Percentiles rank a stretch among this genome's conserved stretches.
Conservation (phyloP, 805 yeast genomes). For the Tetrapisispora iriomotensis region DNA sequence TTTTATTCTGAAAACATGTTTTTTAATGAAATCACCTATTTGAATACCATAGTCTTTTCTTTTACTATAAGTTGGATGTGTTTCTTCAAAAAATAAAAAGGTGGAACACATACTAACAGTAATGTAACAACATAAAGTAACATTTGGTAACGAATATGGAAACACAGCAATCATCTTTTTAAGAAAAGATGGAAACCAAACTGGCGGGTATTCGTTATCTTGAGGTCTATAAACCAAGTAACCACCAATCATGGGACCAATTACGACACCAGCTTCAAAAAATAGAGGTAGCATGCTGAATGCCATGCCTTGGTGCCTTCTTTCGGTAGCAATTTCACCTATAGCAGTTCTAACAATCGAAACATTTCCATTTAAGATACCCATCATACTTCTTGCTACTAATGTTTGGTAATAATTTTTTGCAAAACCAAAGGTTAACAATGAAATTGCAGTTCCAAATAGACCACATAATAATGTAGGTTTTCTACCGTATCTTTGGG, state of each 20-base stretch:
- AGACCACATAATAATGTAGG: conserved; percentile 43
- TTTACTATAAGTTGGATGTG: conserved; percentile 33
- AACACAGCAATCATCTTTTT: conserved; percentile 27
- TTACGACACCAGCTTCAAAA: conserved; percentile 49
- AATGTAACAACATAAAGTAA: conserved; percentile 35
- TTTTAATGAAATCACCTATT: conserved; percentile 32
- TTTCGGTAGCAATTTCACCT: conserved; percentile 50
- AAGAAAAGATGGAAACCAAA: conserved; percentile 12
- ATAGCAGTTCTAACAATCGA: conserved; percentile 54
- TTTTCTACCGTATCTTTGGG: conserved; percentile 50
- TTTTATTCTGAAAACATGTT: conserved; percentile 10
- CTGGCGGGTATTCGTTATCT: conserved; percentile 17
- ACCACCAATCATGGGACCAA: conserved; percentile 55
- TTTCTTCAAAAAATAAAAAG: conserved; percentile 43
- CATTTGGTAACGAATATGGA: conserved; percentile 46
- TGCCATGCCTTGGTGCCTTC: conserved; percentile 53
- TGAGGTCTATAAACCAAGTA: conserved; percentile 39
- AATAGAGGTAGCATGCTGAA: conserved; percentile 52
- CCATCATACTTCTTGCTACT: conserved; percentile 43
- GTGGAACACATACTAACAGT: conserved; percentile 31
- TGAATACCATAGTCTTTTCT: conserved; percentile 38
- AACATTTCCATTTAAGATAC: conserved; percentile 53
- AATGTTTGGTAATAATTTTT: conserved; percentile 43
- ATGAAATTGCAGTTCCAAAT: conserved; percentile 40
- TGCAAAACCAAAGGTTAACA: conserved; percentile 46